These are phyloP conservation scores for Giardia duodenalis DNA, from an alignment of 208 protist genomes.

Conservation along the genomic window DNA sequence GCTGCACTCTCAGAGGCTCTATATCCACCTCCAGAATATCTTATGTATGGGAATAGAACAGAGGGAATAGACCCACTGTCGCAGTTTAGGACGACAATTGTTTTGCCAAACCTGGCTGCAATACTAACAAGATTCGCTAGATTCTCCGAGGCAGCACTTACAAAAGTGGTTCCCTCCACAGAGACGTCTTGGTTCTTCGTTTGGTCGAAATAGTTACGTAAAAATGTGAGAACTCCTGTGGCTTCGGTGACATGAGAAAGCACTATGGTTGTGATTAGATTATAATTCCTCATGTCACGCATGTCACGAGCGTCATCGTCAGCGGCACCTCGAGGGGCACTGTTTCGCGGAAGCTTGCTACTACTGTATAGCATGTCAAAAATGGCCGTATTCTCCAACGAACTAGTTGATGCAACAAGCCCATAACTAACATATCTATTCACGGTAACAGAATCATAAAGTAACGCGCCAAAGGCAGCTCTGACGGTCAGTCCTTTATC, in stretches of 20 bases:
- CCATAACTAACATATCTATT: background rate
- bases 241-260: constrained; percentile 10
- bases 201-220: background rate
- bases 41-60: background rate
- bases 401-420: background rate
- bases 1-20: background rate
- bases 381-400: constrained; percentile 16
- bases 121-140: constrained; percentile 1
- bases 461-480: background rate
- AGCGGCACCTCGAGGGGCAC: too few relatives aligned
- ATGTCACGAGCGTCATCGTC: background rate
- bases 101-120: constrained; percentile 18
- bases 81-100: constrained; percentile 10
- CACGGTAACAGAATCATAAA: background rate
- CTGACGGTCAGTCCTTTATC: background rate
- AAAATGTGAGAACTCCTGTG: background rate
- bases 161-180: background rate
- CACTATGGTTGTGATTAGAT: background rate
- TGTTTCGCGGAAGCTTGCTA: background rate
- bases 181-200: background rate
- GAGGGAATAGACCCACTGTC: background rate
- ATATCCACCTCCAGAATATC: background rate
- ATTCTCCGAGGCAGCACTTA: constrained; percentile 15
- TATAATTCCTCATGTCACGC: background rate
- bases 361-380: background rate